Evolutionary conservation across 2,329 filamentous ascomycete genomes (phyloP).

Genomic region (Ascocoryne sarcoides): DNA sequence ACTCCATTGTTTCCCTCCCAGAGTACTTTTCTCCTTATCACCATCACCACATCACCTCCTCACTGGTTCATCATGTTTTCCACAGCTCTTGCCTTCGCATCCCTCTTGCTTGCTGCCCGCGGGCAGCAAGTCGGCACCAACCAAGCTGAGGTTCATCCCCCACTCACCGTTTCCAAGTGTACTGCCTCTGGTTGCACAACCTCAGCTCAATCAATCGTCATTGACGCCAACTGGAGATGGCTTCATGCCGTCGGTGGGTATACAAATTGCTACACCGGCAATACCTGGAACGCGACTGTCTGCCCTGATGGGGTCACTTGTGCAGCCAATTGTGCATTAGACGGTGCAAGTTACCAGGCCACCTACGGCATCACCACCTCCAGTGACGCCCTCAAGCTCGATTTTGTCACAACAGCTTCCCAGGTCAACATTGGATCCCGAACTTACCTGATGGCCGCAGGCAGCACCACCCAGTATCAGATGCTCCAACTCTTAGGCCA

Average conservation of each 20-base stretch:
- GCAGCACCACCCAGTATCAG: conserved; percentile 48
- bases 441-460: conserved; percentile 56
- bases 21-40: conserved; percentile 10
- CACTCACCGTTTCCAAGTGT: conserved; percentile 44
- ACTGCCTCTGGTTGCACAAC: conserved; percentile 39
- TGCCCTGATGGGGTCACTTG: conserved; percentile 37
- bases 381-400: conserved; percentile 43
- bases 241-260: conserved; percentile 39
- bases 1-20: not conserved
- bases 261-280: conserved; percentile 35
- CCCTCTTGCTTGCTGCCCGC: conserved; percentile 35
- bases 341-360: conserved; percentile 43
- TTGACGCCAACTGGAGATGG: conserved; percentile 54
- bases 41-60: conserved; percentile 1
- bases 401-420: conserved; percentile 45
- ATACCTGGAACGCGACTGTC: conserved; percentile 34
- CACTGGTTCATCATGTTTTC: conserved; percentile 24
- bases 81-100: conserved; percentile 32
- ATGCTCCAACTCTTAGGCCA: conserved; percentile 56
- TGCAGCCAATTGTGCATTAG: conserved; percentile 42
- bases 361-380: conserved; percentile 48
- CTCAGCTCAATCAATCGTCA: conserved; percentile 39
- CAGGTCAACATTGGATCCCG: conserved; percentile 44
- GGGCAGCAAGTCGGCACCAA: conserved; percentile 41
- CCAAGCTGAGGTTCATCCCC: conserved; percentile 41